A percentile compares a stretch with the other conserved stretches of the same genome.
These are phyloP conservation scores for Aquanectria penicillioides DNA, from an alignment of 2,329 filamentous ascomycete genomes.

Conservation along the genomic window DNA sequence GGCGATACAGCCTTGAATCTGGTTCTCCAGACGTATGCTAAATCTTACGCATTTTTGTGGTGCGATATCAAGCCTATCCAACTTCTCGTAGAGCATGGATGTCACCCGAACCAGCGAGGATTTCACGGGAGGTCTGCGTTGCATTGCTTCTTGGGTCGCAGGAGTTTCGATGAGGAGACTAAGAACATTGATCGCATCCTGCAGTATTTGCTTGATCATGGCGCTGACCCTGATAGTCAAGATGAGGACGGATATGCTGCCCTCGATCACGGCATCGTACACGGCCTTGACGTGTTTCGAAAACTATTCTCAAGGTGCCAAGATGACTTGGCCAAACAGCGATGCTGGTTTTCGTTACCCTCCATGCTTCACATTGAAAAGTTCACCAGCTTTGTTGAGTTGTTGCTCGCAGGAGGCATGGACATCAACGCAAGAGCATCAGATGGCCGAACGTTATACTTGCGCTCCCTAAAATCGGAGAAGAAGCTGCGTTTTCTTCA, in stretches of 20 bases:
- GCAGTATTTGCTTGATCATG: constrained; percentile 27
- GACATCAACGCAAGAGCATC: constrained; percentile 19
- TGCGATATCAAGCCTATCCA: constrained; percentile 6
- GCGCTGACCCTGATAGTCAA: constrained; percentile 19
- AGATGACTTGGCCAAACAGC: not conserved
- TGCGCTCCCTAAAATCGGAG: constrained; percentile 6
- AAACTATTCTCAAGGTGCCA: constrained; percentile 21
- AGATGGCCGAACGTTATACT: constrained; percentile 23
- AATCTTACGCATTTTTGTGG: too few relatives aligned
- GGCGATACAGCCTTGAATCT: constrained; percentile 14
- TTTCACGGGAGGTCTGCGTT: not conserved
- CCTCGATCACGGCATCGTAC: not conserved
- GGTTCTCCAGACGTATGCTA: too few relatives aligned
- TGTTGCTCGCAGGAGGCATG: constrained; percentile 24
- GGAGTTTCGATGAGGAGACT: not conserved
- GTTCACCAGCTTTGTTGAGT: constrained; percentile 16
- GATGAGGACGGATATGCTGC: not conserved
- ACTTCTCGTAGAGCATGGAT: constrained; percentile 28
- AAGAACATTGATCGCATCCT: constrained; percentile 7
- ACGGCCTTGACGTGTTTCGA: not conserved
- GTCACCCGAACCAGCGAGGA: constrained; percentile 15
- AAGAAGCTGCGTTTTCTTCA: not conserved
- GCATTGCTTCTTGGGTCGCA: not conserved
- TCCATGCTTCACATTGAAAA: accelerated
- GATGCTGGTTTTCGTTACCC: constrained; percentile 28